Evolutionary conservation across 2,329 filamentous ascomycete genomes (phyloP).

Genomic region (Domatiomyces globalis): DNA sequence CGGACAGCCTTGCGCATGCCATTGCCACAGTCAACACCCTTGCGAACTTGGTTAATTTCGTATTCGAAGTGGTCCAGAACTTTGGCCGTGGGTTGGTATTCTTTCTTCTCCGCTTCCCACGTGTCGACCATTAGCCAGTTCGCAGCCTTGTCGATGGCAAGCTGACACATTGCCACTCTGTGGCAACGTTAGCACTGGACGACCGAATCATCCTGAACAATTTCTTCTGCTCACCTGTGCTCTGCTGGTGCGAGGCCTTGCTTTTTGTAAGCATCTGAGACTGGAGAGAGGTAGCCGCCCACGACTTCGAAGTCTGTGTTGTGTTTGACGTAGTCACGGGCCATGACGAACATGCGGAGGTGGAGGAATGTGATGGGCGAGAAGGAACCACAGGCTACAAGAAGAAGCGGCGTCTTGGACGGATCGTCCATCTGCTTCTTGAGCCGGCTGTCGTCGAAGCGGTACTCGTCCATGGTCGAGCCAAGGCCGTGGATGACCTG

Average conservation of each 20-base stretch:
- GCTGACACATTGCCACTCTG: constrained; percentile 69
- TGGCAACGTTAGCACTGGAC: background rate
- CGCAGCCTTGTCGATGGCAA: constrained; percentile 61
- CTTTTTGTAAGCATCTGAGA: constrained; percentile 65
- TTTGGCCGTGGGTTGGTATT: constrained; percentile 76
- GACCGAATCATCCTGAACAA: background rate
- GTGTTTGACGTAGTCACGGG: constrained; percentile 62
- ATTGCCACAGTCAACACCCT: constrained; percentile 55
- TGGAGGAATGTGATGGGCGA: constrained; percentile 64
- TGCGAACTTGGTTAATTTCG: constrained; percentile 68
- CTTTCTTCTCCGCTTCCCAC: constrained; percentile 72
- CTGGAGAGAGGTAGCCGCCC: constrained; percentile 72
- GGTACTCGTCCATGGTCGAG: constrained; percentile 26
- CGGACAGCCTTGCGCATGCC: constrained; percentile 54
- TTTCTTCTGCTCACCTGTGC: constrained; percentile 39
- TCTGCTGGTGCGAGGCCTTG: constrained; percentile 58
- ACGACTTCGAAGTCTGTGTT: constrained; percentile 70
- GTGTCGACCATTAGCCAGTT: constrained; percentile 77
- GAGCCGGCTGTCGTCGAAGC: constrained; percentile 31
- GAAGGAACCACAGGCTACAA: constrained; percentile 46
- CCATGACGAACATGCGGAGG: constrained; percentile 79
- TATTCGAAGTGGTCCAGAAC: constrained; percentile 84
- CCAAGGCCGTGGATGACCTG: constrained; percentile 14
- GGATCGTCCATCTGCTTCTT: constrained; percentile 34
- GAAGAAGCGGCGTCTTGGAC: constrained; percentile 33